phyloP scores from a whole-genome alignment of 192 early-diverging fungal species.

The Entomortierella lignicola region DNA sequence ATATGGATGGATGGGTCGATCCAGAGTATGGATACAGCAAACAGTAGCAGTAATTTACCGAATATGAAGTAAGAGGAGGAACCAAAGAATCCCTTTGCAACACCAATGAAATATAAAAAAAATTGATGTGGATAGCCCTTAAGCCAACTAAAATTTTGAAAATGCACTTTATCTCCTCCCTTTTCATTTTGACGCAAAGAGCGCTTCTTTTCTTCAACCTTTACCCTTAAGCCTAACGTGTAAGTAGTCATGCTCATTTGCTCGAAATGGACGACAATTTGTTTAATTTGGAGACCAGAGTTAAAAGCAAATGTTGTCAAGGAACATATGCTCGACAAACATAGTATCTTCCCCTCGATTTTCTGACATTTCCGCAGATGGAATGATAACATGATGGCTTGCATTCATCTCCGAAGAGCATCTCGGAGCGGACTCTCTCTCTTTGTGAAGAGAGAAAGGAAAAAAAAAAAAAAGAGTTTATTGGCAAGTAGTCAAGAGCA shows the following conservation, averaged over 20 bases:
- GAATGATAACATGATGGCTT: too few relatives aligned
- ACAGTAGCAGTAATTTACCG: conserved; percentile 18
- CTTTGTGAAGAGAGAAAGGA: too few relatives aligned
- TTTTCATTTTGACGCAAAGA: background rate
- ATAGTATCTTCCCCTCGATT: too few relatives aligned
- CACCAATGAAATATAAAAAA: background rate
- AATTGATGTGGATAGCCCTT: background rate
- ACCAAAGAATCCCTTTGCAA: background rate
- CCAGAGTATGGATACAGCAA: background rate
- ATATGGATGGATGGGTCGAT: conserved; percentile 5
- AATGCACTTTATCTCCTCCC: background rate
- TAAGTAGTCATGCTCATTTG: conserved; percentile 19
- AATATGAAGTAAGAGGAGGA: conserved; percentile 45
- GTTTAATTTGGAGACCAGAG: background rate
- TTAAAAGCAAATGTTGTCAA: background rate
- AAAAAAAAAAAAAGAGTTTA: too few relatives aligned
- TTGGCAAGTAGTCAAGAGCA: too few relatives aligned
- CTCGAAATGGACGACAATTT: conserved; percentile 14
- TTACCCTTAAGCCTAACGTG: conserved; percentile 27
- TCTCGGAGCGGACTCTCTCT: too few relatives aligned
- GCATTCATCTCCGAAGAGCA: too few relatives aligned
- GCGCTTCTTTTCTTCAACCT: conserved; percentile 9
- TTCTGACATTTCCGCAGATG: too few relatives aligned
- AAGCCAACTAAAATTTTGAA: background rate
- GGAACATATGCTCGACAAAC: too few relatives aligned